These are phyloP conservation scores for Bipolaris oryzae DNA, from an alignment of 2,329 filamentous ascomycete species.

Conservation along the genomic window DNA sequence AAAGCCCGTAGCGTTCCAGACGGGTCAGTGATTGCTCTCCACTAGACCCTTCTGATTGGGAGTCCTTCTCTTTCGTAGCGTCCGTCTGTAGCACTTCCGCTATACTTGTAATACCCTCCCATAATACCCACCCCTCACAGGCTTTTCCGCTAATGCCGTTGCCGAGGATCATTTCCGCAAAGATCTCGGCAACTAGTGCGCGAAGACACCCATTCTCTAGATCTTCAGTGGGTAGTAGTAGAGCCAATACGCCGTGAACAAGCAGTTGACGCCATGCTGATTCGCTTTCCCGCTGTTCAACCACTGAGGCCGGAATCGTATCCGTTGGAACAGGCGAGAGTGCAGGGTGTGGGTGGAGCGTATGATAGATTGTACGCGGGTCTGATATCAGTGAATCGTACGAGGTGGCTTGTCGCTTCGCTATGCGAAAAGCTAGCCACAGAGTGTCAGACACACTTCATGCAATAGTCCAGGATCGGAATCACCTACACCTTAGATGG, in stretches of 20 bases:
- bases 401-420: constrained; percentile 62
- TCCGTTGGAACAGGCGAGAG: constrained; percentile 75
- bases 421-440: constrained; percentile 71
- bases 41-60: constrained; percentile 37
- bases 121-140: constrained; percentile 87
- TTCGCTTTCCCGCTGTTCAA: constrained; percentile 77
- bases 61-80: constrained; percentile 37
- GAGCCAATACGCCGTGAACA: constrained; percentile 78
- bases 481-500: constrained; percentile 74
- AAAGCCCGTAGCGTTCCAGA: constrained; percentile 63
- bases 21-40: constrained; percentile 48
- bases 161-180: constrained; percentile 88
- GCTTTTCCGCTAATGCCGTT: constrained; percentile 79
- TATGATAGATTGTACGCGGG: constrained; percentile 77
- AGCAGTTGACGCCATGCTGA: constrained; percentile 83
- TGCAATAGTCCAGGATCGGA: constrained; percentile 26
- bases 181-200: constrained; percentile 81
- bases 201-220: constrained; percentile 85
- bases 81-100: constrained; percentile 55
- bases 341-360: constrained; percentile 78
- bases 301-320: constrained; percentile 57
- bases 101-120: constrained; percentile 79
- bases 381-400: constrained; percentile 66
- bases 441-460: constrained; percentile 32
- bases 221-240: constrained; percentile 90